A percentile compares a stretch with the other conserved stretches of the same genome.
These are phyloP conservation scores for Rhodotorula diobovata DNA, from an alignment of 768 basidiomycete species.

Conservation along the genomic window DNA sequence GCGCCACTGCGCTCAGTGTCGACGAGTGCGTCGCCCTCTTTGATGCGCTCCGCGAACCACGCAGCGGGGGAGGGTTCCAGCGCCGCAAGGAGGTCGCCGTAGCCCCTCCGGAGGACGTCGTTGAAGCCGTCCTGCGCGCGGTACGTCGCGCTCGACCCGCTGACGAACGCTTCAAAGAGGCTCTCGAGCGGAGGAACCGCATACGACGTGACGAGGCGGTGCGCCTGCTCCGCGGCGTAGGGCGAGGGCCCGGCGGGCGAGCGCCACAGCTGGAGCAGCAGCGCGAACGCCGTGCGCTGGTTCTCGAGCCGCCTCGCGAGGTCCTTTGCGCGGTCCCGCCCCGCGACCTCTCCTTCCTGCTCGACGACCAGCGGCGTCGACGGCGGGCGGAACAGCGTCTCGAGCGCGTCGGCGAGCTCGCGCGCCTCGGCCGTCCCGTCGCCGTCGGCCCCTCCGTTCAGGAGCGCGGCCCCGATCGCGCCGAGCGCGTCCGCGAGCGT, in stretches of 20 bases:
- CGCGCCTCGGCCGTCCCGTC: no score
- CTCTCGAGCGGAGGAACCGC: background rate
- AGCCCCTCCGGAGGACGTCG: constrained; percentile 13
- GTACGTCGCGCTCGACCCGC: background rate
- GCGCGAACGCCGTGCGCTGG: background rate
- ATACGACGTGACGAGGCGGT: constrained; percentile 5
- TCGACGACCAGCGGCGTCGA: background rate
- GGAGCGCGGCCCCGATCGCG: background rate
- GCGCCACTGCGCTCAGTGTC: background rate
- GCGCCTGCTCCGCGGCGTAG: constrained; percentile 12
- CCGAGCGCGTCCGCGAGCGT: background rate
- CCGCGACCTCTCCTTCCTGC: no score
- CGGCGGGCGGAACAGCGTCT: background rate
- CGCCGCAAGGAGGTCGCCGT: constrained; percentile 13
- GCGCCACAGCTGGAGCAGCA: constrained; percentile 17
- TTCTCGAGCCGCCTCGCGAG: background rate
- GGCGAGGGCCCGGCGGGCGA: background rate
- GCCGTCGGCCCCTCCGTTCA: background rate
- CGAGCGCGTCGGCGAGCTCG: background rate
- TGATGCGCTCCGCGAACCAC: background rate
- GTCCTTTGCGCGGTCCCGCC: background rate
- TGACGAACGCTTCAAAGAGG: background rate
- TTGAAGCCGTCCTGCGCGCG: background rate
- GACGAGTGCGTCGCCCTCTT: background rate
- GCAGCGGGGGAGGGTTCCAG: constrained; percentile 11